Evolutionary conservation across 2,329 filamentous ascomycete species (phyloP).

Genomic region (Lachnellula occidentalis): DNA sequence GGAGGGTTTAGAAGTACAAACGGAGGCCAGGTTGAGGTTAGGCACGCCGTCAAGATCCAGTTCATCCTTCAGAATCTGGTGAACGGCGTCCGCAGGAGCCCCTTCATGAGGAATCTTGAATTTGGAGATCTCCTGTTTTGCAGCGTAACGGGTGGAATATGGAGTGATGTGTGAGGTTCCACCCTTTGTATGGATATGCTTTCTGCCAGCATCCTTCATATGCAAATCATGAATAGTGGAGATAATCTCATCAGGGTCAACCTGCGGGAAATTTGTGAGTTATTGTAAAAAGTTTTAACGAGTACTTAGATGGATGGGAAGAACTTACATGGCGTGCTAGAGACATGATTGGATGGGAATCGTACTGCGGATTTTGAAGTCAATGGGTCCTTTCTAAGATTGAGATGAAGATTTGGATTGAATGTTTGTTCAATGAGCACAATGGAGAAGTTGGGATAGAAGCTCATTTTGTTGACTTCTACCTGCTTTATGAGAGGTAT

Average conservation of each 20-base stretch:
- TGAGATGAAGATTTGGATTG: too few species aligned
- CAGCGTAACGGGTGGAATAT: conserved; percentile 53
- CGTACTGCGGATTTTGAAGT: too few species aligned
- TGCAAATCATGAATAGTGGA: conserved; percentile 43
- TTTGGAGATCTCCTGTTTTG: conserved; percentile 50
- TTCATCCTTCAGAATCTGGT: conserved; percentile 60
- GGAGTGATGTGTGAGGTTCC: conserved; percentile 48
- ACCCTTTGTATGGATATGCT: conserved; percentile 35
- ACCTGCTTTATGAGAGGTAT: background rate
- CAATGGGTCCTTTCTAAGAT: background rate
- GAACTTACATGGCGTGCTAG: conserved; percentile 43
- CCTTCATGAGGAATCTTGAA: conserved; percentile 53
- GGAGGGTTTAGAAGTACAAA: conserved; percentile 18
- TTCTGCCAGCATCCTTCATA: conserved; percentile 32
- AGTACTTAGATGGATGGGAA: background rate
- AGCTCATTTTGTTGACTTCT: background rate
- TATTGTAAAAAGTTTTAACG: background rate
- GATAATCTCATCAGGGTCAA: conserved; percentile 52
- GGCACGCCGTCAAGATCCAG: conserved; percentile 60
- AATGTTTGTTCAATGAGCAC: background rate
- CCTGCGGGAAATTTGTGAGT: conserved; percentile 31
- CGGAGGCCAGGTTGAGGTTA: conserved; percentile 59
- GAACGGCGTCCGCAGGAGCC: conserved; percentile 56
- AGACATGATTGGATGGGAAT: conserved; percentile 35
- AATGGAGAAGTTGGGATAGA: background rate